Evolutionary conservation across 129 eudicot species (phyloP).

Genomic region (Flaveria ramosissima): DNA sequence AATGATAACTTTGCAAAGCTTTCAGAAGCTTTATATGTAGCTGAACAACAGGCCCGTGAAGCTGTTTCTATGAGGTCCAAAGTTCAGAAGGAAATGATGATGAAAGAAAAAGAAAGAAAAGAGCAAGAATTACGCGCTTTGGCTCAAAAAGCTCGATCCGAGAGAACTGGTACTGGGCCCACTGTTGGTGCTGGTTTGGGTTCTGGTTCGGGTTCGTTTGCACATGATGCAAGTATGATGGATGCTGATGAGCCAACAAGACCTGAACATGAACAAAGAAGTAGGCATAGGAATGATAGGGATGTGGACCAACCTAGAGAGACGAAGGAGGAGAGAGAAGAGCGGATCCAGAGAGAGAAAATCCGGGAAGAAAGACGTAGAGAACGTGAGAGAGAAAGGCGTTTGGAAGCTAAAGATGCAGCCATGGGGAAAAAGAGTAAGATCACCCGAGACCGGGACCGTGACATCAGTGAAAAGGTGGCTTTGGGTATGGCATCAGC

Average conservation of each 20-base stretch:
- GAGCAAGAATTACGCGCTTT: conserved; percentile 70
- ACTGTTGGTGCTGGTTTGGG: conserved; percentile 37
- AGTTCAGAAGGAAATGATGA: conserved; percentile 85
- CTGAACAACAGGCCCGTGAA: conserved; percentile 86
- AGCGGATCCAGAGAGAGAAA: conserved; percentile 61
- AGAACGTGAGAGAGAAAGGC: conserved; percentile 80
- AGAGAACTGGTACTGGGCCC: conserved; percentile 56
- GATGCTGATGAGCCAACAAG: conserved; percentile 41
- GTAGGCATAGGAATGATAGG: not conserved
- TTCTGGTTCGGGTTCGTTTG: conserved; percentile 11
- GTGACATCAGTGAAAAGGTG: conserved; percentile 88
- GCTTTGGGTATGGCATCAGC: conserved; percentile 84
- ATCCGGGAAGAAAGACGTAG: conserved; percentile 75
- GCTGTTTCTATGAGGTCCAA: conserved; percentile 76
- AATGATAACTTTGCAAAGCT: conserved; percentile 81
- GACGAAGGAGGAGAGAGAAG: conserved; percentile 66
- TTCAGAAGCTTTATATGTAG: conserved; percentile 76
- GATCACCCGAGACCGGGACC: conserved; percentile 71
- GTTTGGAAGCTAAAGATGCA: conserved; percentile 82
- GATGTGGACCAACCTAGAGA: conserved; percentile 38
- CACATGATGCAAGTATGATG: conserved; percentile 41
- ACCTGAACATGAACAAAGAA: not conserved
- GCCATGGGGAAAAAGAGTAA: conserved; percentile 89
- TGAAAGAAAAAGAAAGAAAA: conserved; percentile 81
- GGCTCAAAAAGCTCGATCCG: conserved; percentile 87